Conservation (phyloP, 495 filamentous ascomycete genomes). For the Pyrenula massariospora region DNA sequence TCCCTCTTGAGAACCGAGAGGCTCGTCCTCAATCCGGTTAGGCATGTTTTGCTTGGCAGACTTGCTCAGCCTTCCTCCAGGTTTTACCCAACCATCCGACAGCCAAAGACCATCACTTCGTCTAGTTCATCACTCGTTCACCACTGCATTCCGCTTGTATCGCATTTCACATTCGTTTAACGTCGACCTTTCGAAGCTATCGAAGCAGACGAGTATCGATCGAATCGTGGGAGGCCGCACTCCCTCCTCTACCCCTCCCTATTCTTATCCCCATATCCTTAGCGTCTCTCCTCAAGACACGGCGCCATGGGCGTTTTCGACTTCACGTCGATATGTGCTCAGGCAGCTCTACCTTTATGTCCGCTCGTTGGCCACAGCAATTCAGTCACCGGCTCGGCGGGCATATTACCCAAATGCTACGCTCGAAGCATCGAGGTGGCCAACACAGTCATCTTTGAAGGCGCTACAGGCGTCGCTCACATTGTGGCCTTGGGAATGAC, state of each 20-base stretch:
- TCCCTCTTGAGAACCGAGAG: too few relatives aligned
- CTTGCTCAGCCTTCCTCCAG: neutral
- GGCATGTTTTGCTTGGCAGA: neutral
- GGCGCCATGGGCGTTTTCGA: conserved; percentile 77
- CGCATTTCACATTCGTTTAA: neutral
- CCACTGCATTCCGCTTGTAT: neutral
- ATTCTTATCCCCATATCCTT: neutral
- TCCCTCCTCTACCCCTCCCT: neutral
- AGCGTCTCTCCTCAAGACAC: neutral
- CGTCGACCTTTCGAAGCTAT: neutral
- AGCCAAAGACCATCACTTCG: neutral
- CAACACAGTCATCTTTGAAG: conserved; percentile 97
- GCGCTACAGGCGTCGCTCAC: conserved; percentile 82
- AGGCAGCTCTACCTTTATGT: conserved; percentile 78
- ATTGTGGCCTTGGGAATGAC: conserved; percentile 88
- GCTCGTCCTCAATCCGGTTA: neutral
- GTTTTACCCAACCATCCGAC: neutral
- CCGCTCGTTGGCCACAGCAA: conserved; percentile 62
- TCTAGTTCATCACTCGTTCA: neutral
- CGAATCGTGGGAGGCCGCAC: neutral
- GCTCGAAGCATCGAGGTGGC: conserved; percentile 90
- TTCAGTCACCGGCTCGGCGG: conserved; percentile 52
- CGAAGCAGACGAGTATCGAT: neutral
- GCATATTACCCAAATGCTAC: conserved; percentile 85
- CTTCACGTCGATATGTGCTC: conserved; percentile 76